Evolutionary conservation across 2,329 filamentous ascomycete species (phyloP).

Genomic region (Chrysosporium queenslandicum): DNA sequence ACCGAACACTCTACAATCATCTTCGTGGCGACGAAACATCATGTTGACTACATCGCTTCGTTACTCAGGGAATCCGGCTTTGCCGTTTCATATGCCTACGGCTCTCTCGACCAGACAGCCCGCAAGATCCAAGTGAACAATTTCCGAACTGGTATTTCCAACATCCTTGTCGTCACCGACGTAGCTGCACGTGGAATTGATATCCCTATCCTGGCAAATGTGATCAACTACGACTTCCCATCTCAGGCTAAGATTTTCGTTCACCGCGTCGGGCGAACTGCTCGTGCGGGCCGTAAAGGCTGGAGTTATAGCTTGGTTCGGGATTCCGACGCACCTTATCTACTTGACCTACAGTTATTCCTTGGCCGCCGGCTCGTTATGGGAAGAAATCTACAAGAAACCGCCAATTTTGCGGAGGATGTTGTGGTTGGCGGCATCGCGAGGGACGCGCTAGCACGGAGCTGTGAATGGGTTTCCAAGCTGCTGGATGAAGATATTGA

Average conservation of each 20-base stretch:
- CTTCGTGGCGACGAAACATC: conserved; percentile 91
- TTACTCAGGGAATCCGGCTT: conserved; percentile 76
- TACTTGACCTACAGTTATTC: conserved; percentile 90
- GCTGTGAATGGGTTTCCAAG: conserved; percentile 75
- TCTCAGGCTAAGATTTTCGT: conserved; percentile 95
- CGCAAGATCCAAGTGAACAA: conserved; percentile 85
- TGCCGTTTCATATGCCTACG: conserved; percentile 87
- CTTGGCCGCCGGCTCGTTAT: conserved; percentile 73
- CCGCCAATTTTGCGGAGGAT: conserved; percentile 66
- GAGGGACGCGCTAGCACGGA: conserved; percentile 61
- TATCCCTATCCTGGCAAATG: conserved; percentile 89
- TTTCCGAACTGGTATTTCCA: conserved; percentile 72
- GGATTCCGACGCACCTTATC: conserved; percentile 79
- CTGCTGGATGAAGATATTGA: conserved; percentile 66
- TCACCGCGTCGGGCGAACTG: conserved; percentile 90
- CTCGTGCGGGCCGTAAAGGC: conserved; percentile 79
- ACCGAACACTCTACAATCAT: conserved; percentile 89
- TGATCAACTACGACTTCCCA: conserved; percentile 98
- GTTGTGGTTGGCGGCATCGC: conserved; percentile 70
- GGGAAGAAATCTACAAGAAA: conserved; percentile 52
- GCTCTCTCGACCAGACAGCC: conserved; percentile 85
- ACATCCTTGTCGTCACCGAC: conserved; percentile 91
- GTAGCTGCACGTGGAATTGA: conserved; percentile 95
- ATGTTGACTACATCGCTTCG: conserved; percentile 82
- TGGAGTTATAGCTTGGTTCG: conserved; percentile 93